These are phyloP conservation scores for Ceriops zippeliana DNA, from an alignment of 345 rosid species.

Conservation along the genomic window DNA sequence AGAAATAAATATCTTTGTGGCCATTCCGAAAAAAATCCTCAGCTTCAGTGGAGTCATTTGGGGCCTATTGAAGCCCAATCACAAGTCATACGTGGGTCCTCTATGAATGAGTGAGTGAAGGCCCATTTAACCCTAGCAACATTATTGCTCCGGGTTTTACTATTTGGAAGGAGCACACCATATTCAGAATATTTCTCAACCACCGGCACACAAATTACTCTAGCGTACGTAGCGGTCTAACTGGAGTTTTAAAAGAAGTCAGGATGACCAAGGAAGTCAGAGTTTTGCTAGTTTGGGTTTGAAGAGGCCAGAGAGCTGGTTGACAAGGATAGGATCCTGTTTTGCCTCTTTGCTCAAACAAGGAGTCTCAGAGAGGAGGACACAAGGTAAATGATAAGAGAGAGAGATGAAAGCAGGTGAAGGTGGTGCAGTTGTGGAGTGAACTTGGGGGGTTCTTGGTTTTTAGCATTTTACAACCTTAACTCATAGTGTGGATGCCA, in stretches of 20 bases:
- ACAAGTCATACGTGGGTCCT: too few relatives aligned
- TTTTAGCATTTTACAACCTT: not conserved
- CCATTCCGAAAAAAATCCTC: too few relatives aligned
- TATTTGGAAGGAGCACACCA: too few relatives aligned
- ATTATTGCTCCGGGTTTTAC: too few relatives aligned
- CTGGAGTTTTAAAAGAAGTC: slow-evolving; percentile 29
- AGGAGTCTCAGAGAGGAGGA: slow-evolving; percentile 43
- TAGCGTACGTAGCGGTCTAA: not conserved
- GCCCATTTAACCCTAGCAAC: too few relatives aligned
- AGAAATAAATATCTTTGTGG: too few relatives aligned
- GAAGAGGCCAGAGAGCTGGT: slow-evolving; percentile 51
- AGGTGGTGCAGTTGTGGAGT: slow-evolving; percentile 47
- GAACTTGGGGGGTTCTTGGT: slow-evolving; percentile 1
- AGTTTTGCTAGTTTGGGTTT: slow-evolving; percentile 39
- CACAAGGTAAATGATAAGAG: slow-evolving; percentile 33
- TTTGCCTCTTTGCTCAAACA: slow-evolving; percentile 33
- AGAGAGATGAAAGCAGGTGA: slow-evolving; percentile 45
- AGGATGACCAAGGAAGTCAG: slow-evolving; percentile 48
- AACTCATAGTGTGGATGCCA: not conserved
- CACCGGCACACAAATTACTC: too few relatives aligned
- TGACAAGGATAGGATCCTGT: slow-evolving; percentile 36
- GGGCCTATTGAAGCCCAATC: too few relatives aligned
- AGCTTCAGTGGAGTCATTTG: too few relatives aligned
- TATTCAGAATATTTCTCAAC: too few relatives aligned
- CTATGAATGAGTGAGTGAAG: too few relatives aligned